These are phyloP conservation scores for Urtica urens DNA, from an alignment of 306 rosid genomes.

Conservation along the genomic window DNA sequence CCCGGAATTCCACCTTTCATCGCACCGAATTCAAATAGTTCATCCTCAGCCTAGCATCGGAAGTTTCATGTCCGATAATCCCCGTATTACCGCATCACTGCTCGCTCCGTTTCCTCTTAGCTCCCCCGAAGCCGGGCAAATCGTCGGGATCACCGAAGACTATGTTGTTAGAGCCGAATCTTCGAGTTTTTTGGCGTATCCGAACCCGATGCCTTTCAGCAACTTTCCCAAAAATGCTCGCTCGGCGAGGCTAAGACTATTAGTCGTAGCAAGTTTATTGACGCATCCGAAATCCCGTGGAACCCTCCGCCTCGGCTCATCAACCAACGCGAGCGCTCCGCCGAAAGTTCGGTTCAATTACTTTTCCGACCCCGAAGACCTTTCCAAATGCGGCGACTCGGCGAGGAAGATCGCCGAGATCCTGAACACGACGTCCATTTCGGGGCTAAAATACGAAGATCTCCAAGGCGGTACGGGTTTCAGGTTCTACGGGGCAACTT, in stretches of 20 bases:
- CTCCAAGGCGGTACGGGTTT: not conserved
- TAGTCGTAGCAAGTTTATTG: not conserved
- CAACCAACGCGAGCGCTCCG: not conserved
- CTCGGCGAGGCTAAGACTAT: not conserved
- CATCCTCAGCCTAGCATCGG: slow-evolving; percentile 10
- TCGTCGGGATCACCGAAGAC: not conserved
- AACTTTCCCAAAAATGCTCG: not conserved
- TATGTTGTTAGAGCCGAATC: not conserved
- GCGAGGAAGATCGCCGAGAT: not conserved
- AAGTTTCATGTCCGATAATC: slow-evolving; percentile 14
- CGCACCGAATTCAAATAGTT: slow-evolving; percentile 6
- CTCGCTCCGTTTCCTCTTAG: not conserved
- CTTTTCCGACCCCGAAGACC: slow-evolving; percentile 3
- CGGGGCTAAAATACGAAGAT: not conserved
- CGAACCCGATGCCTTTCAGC: not conserved
- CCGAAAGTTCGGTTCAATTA: slow-evolving; percentile 9
- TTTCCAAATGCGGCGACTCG: not conserved
- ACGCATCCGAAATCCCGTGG: slow-evolving; percentile 4
- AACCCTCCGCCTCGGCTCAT: not conserved
- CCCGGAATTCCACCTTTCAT: slow-evolving; percentile 13
- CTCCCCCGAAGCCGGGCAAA: not conserved
- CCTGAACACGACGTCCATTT: not conserved
- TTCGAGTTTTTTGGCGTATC: not conserved
- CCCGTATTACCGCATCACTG: not conserved
- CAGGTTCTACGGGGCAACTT: not conserved